These are phyloP conservation scores for Tinospora cordifolia DNA, from an alignment of 164 flowering plant species.

Conservation along the genomic window DNA sequence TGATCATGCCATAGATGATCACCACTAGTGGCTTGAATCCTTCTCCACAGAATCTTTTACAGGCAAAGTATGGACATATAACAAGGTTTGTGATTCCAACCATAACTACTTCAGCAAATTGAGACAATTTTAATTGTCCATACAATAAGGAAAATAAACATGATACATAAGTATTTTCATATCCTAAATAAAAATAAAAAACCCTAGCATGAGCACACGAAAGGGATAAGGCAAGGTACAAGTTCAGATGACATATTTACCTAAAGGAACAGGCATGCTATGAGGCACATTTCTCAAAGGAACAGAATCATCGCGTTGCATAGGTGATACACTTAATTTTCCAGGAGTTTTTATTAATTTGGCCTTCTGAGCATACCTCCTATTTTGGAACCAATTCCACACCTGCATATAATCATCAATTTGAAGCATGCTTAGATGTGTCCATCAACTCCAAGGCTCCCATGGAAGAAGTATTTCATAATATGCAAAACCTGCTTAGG, in stretches of 20 bases:
- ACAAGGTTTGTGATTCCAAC: too few relatives aligned
- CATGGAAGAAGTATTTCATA: background rate
- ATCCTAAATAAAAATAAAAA: too few relatives aligned
- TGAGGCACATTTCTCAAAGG: slow-evolving; percentile 34
- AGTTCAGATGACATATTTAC: slow-evolving; percentile 17
- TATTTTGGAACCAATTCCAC: slow-evolving; percentile 98
- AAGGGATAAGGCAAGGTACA: background rate
- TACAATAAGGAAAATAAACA: too few relatives aligned
- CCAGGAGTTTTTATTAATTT: slow-evolving; percentile 54
- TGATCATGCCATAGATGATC: too few relatives aligned
- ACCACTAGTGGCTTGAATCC: too few relatives aligned
- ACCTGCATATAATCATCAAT: slow-evolving; percentile 35
- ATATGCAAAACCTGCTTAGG: slow-evolving; percentile 64
- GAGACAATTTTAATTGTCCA: too few relatives aligned
- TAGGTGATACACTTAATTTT: slow-evolving; percentile 42
- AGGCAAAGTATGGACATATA: too few relatives aligned
- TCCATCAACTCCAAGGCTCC: background rate
- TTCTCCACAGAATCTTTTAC: too few relatives aligned
- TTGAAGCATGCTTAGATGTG: slow-evolving; percentile 9
- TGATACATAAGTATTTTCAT: too few relatives aligned
- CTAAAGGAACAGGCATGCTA: slow-evolving; percentile 35
- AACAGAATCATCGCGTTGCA: slow-evolving; percentile 50
- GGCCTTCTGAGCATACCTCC: slow-evolving; percentile 78
- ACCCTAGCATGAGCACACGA: too few relatives aligned
- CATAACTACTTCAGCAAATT: too few relatives aligned